Evolutionary conservation across 106 monocot genomes (phyloP).

Genomic region (Narthecium ossifragum): DNA sequence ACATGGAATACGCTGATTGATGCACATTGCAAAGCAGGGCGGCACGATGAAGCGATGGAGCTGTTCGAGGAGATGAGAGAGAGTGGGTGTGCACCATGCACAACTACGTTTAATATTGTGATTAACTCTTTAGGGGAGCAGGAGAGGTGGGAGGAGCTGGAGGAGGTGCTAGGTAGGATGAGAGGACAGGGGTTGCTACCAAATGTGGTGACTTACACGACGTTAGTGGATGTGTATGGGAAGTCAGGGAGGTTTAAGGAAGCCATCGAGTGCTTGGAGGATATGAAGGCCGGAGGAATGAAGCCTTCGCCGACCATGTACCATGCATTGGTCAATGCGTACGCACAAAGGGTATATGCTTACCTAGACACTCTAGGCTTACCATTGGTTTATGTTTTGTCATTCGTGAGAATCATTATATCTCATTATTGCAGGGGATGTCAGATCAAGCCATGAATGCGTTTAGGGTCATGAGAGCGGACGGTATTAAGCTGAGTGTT

Average conservation of each 20-base stretch:
- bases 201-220: constrained; percentile 89
- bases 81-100: constrained; percentile 46
- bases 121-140: constrained; percentile 77
- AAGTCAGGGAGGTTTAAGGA: constrained; percentile 83
- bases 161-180: constrained; percentile 51
- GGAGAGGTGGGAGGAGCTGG: constrained; percentile 63
- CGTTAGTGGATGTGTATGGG: constrained; percentile 89
- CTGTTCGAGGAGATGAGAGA: constrained; percentile 72
- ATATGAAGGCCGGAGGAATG: constrained; percentile 66
- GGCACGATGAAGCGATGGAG: constrained; percentile 54
- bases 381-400: neutral
- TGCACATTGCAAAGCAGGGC: constrained; percentile 62
- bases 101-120: constrained; percentile 85
- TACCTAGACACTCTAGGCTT: neutral
- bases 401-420: neutral
- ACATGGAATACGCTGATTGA: constrained; percentile 94
- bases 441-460: constrained; percentile 84
- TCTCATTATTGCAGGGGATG: constrained; percentile 47
- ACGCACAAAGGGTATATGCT: constrained; percentile 75
- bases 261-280: constrained; percentile 74
- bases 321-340: constrained; percentile 91
- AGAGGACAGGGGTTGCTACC: constrained; percentile 56
- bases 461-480: constrained; percentile 91
- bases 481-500: constrained; percentile 79
- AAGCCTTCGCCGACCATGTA: constrained; percentile 82